Conservation (phyloP, 441 rosid genomes). For the Jatropha podagrica region DNA sequence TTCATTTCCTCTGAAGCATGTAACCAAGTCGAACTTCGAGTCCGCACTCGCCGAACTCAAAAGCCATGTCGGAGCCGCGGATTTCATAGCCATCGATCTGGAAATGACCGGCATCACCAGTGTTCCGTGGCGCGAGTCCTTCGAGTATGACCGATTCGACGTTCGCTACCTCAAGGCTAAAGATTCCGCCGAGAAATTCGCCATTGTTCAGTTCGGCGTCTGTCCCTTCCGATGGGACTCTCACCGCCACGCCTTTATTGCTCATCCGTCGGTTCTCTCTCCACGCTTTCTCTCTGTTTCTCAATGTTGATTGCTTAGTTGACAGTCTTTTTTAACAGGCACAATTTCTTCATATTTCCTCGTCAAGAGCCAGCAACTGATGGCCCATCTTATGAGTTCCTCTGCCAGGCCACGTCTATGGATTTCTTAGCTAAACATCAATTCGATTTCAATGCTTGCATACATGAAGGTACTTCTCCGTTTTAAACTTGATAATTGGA, state of each 20-base stretch:
- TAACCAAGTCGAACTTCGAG: slow-evolving; percentile 74
- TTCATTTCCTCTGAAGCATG: slow-evolving; percentile 71
- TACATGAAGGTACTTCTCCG: slow-evolving; percentile 54
- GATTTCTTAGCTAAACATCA: slow-evolving; percentile 84
- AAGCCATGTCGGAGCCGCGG: slow-evolving; percentile 65
- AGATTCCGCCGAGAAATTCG: slow-evolving; percentile 94
- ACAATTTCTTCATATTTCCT: slow-evolving; percentile 82
- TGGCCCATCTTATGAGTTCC: slow-evolving; percentile 62
- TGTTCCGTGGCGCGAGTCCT: slow-evolving; percentile 86
- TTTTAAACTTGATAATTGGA: neutral
- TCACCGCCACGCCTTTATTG: slow-evolving; percentile 53
- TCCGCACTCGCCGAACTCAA: slow-evolving; percentile 51
- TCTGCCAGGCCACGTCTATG: slow-evolving; percentile 79
- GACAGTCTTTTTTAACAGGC: slow-evolving; percentile 36
- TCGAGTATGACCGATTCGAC: slow-evolving; percentile 73
- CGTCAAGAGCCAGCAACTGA: slow-evolving; percentile 54
- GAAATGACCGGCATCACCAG: slow-evolving; percentile 91
- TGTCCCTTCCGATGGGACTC: slow-evolving; percentile 94
- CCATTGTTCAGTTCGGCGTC: slow-evolving; percentile 91
- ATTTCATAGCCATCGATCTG: slow-evolving; percentile 85
- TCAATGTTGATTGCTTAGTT: neutral
- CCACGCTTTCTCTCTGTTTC: neutral
- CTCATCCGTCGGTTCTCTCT: slow-evolving; percentile 58
- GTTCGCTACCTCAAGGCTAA: slow-evolving; percentile 78
- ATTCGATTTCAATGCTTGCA: slow-evolving; percentile 84